A percentile compares a stretch with the other conserved stretches of the same genome.
These are phyloP conservation scores for Scedosporium dehoogii DNA, from an alignment of 2,329 filamentous ascomycete genomes.

Conservation along the genomic window DNA sequence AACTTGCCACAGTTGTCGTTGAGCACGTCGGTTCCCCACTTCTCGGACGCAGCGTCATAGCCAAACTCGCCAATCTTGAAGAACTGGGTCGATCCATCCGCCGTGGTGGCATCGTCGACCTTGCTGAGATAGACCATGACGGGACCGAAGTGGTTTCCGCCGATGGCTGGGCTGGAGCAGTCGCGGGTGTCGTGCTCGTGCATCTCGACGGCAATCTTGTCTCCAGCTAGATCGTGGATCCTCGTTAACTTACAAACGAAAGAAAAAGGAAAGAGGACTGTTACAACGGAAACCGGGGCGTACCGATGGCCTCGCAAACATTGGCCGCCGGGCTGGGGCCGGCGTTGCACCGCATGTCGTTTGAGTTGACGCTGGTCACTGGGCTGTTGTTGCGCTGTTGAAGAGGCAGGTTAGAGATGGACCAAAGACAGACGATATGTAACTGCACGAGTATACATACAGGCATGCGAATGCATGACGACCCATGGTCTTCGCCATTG, in stretches of 20 bases:
- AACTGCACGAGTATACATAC: conserved; percentile 10
- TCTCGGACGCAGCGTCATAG: conserved; percentile 29
- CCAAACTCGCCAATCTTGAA: conserved; percentile 40
- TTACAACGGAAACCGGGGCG: neutral
- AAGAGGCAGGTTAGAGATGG: neutral
- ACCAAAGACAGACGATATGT: too few species aligned
- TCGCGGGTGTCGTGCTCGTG: conserved; percentile 38
- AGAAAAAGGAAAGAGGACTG: neutral
- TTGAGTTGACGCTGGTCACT: conserved; percentile 32
- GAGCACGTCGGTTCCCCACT: conserved; percentile 32
- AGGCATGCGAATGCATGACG: conserved; percentile 1
- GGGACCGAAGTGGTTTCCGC: conserved; percentile 43
- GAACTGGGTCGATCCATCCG: conserved; percentile 32
- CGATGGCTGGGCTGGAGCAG: conserved; percentile 38
- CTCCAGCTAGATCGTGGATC: conserved; percentile 22
- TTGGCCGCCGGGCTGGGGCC: conserved; percentile 23
- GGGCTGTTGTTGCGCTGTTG: conserved; percentile 36
- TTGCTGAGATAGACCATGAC: conserved; percentile 42
- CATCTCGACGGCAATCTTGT: conserved; percentile 47
- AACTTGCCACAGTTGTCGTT: conserved; percentile 29
- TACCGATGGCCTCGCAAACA: conserved; percentile 24
- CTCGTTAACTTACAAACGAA: too few species aligned
- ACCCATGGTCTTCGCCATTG: conserved; percentile 24
- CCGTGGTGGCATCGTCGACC: conserved; percentile 34
- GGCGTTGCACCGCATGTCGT: conserved; percentile 37